phyloP scores from a whole-genome alignment of 2,329 filamentous ascomycete species.

The Orbilia javanica region DNA sequence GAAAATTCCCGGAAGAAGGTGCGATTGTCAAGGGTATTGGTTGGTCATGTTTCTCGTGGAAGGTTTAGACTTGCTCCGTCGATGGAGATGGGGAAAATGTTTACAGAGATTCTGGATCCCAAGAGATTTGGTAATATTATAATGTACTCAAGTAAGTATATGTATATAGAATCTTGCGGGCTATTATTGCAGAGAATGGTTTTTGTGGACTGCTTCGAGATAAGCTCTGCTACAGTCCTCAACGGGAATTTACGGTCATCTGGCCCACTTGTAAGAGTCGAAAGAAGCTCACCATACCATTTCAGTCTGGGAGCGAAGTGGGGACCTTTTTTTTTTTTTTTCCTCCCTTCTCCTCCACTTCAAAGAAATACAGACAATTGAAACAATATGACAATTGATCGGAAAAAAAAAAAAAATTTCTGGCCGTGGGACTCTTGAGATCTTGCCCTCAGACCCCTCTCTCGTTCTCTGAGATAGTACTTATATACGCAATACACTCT shows the following conservation, averaged over 20 bases:
- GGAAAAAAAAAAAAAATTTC: not conserved
- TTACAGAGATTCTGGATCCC: not conserved
- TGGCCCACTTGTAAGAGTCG: conserved; percentile 43
- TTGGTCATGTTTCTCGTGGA: conserved; percentile 41
- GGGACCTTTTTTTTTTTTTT: conserved; percentile 23
- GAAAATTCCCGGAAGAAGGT: conserved; percentile 47
- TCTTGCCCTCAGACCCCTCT: not conserved
- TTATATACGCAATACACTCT: not conserved
- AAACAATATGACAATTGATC: not conserved
- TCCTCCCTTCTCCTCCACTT: not conserved
- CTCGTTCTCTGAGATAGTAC: not conserved
- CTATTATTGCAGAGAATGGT: not conserved
- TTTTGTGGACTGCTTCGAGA: conserved; percentile 10
- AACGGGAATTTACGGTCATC: conserved; percentile 54
- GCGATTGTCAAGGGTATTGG: conserved; percentile 49
- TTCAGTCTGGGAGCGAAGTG: conserved; percentile 47
- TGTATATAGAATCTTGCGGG: conserved; percentile 6
- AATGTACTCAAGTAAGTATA: not conserved
- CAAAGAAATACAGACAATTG: not conserved
- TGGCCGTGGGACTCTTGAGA: too few relatives aligned
- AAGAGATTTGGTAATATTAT: conserved; percentile 1
- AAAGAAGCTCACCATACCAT: conserved; percentile 31
- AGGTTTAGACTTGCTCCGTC: conserved; percentile 13
- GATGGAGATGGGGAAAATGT: conserved; percentile 14
- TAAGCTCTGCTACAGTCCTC: conserved; percentile 9